Evolutionary conservation across 345 rosid species (phyloP).

Genomic region (Turritis glabra): DNA sequence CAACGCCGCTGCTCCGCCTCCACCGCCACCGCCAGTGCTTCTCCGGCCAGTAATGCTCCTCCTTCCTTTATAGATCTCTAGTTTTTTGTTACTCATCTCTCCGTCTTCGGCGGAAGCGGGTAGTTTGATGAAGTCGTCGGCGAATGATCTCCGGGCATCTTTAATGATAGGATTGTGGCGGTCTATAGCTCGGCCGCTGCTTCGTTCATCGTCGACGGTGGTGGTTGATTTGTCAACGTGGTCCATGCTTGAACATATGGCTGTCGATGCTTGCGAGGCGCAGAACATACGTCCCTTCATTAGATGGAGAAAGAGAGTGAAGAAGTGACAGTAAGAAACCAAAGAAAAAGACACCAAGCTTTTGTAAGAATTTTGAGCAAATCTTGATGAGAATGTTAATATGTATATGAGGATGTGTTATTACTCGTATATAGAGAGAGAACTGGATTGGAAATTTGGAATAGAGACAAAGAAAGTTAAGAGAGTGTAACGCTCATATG

Average conservation of each 20-base stretch:
- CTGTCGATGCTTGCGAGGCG: slow-evolving; percentile 89
- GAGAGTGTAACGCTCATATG: slow-evolving; percentile 35
- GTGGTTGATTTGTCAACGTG: slow-evolving; percentile 43
- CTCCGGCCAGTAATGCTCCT: slow-evolving; percentile 30
- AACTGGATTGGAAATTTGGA: background rate
- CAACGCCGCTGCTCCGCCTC: slow-evolving; percentile 22
- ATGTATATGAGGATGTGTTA: slow-evolving; percentile 2
- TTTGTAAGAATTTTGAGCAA: background rate
- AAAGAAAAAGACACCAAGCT: background rate
- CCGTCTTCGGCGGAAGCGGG: slow-evolving; percentile 18
- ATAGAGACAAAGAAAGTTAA: slow-evolving; percentile 22
- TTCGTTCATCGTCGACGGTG: slow-evolving; percentile 34
- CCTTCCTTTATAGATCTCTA: slow-evolving; percentile 31
- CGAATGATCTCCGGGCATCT: slow-evolving; percentile 47
- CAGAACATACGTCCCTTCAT: slow-evolving; percentile 39
- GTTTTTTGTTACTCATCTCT: slow-evolving; percentile 14
- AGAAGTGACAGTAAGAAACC: background rate
- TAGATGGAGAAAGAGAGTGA: background rate
- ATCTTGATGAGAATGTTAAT: slow-evolving; percentile 11
- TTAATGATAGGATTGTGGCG: slow-evolving; percentile 85
- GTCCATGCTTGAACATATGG: slow-evolving; percentile 68
- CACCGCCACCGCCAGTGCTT: slow-evolving; percentile 17
- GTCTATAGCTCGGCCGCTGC: slow-evolving; percentile 63
- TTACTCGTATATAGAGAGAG: background rate
- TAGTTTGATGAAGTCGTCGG: slow-evolving; percentile 38